phyloP scores from a whole-genome alignment of 2,329 filamentous ascomycete genomes.

The Gaeumannomyces tritici region DNA sequence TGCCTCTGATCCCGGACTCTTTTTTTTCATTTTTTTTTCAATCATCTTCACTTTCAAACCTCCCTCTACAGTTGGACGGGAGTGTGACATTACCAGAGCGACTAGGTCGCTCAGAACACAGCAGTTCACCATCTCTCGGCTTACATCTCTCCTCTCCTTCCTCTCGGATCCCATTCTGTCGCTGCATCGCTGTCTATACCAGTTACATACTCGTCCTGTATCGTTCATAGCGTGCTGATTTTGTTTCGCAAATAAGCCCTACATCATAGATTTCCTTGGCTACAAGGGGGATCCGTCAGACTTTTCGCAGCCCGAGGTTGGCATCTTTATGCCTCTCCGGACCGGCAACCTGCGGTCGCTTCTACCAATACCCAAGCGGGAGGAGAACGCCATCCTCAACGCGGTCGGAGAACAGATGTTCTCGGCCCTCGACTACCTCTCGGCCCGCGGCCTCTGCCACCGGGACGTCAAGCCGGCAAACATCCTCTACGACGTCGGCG shows the following conservation, averaged over 20 bases:
- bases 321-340: background rate
- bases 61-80: background rate
- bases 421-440: slow-evolving; percentile 4
- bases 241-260: background rate
- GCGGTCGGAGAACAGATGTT: background rate
- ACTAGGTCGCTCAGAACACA: background rate
- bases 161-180: background rate
- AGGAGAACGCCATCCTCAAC: background rate
- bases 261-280: background rate
- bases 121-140: background rate
- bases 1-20: background rate
- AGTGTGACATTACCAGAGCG: background rate
- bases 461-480: background rate
- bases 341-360: background rate
- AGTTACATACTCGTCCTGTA: background rate
- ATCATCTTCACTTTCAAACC: background rate
- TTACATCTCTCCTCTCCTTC: background rate
- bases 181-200: background rate
- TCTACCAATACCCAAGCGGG: background rate
- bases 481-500: background rate
- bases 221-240: background rate
- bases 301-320: background rate
- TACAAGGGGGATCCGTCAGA: background rate
- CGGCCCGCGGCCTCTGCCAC: background rate
- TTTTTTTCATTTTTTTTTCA: background rate